phyloP scores from a whole-genome alignment of 2,329 filamentous ascomycete genomes.

The Leptodontidium sp. region DNA sequence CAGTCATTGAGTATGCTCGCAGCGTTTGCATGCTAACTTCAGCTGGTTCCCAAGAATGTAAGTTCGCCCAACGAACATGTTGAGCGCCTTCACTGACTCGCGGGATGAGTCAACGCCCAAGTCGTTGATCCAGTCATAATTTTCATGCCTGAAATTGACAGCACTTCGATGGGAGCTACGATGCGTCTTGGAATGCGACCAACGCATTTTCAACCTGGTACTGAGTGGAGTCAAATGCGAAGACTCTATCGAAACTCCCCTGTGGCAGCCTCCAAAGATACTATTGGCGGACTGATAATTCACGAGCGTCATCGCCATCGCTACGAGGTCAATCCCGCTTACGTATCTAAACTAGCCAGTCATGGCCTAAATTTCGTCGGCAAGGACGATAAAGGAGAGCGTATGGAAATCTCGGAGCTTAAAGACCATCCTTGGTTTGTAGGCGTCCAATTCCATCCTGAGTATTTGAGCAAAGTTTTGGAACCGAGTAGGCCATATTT shows the following conservation, averaged over 20 bases:
- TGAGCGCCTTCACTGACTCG: too few species aligned
- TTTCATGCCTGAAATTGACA: slow-evolving; percentile 90
- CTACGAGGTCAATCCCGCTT: slow-evolving; percentile 88
- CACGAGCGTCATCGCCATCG: slow-evolving; percentile 86
- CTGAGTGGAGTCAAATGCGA: slow-evolving; percentile 81
- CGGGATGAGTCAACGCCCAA: too few species aligned
- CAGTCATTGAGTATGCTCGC: too few species aligned
- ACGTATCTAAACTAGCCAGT: slow-evolving; percentile 72
- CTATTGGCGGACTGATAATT: slow-evolving; percentile 60
- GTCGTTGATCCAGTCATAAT: slow-evolving; percentile 48
- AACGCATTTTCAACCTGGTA: slow-evolving; percentile 77
- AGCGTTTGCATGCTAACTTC: too few species aligned
- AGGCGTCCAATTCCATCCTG: slow-evolving; percentile 87
- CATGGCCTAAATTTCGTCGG: slow-evolving; percentile 79
- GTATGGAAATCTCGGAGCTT: slow-evolving; percentile 86
- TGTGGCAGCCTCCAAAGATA: background rate
- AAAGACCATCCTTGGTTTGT: slow-evolving; percentile 87
- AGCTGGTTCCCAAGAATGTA: too few species aligned
- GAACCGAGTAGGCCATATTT: slow-evolving; percentile 79
- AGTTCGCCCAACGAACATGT: too few species aligned
- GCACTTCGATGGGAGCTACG: slow-evolving; percentile 82
- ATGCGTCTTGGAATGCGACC: slow-evolving; percentile 84
- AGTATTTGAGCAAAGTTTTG: slow-evolving; percentile 81
- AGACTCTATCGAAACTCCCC: slow-evolving; percentile 63
- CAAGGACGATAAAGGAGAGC: slow-evolving; percentile 78